Conservation (phyloP, 495 filamentous ascomycete genomes). For the Tuber magnatum region DNA sequence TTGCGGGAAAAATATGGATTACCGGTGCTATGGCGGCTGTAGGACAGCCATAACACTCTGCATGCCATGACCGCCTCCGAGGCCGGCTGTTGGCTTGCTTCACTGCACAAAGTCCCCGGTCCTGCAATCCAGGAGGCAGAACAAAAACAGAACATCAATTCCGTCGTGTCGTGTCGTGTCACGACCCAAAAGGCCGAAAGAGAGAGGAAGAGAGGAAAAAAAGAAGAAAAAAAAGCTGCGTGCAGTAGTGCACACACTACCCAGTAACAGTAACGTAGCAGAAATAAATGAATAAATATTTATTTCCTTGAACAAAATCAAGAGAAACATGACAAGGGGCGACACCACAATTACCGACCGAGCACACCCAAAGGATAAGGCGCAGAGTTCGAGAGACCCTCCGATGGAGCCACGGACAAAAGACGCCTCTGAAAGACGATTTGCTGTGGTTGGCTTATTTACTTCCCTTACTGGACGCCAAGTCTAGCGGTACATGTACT, state of each 20-base stretch:
- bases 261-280: neutral
- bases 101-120: neutral
- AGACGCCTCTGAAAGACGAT: neutral
- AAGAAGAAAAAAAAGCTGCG: neutral
- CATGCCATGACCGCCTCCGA: neutral
- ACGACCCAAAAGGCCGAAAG: neutral
- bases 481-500: neutral
- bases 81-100: neutral
- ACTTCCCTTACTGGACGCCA: neutral
- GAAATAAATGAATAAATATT: neutral
- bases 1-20: neutral
- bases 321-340: neutral
- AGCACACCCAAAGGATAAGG: neutral
- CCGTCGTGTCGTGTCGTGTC: neutral
- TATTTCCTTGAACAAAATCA: neutral
- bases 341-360: neutral
- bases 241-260: neutral
- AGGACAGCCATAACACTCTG: neutral
- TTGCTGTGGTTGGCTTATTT: neutral
- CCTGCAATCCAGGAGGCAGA: neutral
- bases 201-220: neutral
- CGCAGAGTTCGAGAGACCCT: neutral
- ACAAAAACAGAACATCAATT: neutral
- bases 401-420: neutral
- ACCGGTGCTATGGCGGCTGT: neutral